Conservation (phyloP, 257 asterid genomes). For the Solanum tarijense region DNA sequence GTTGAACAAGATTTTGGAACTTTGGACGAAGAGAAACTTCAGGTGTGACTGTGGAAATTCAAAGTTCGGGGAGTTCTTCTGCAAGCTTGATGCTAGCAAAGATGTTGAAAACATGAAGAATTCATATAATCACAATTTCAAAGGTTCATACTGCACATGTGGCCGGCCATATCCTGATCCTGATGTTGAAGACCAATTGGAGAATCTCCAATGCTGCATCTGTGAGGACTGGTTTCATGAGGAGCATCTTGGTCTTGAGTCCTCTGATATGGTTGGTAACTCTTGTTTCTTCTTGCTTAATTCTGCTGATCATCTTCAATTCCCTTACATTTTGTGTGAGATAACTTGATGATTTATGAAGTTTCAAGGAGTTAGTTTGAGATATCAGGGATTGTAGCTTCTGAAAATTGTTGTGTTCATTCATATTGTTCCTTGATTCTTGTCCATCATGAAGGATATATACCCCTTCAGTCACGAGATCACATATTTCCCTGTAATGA, state of each 20-base stretch:
- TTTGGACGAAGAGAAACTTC: constrained; percentile 94
- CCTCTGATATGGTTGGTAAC: constrained; percentile 52
- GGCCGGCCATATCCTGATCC: constrained; percentile 93
- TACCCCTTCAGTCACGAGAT: not conserved
- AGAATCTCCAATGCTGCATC: constrained; percentile 91
- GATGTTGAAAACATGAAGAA: constrained; percentile 65
- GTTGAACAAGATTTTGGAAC: constrained; percentile 68
- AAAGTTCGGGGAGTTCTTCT: constrained; percentile 74
- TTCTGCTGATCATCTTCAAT: not conserved
- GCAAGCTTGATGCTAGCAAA: constrained; percentile 81
- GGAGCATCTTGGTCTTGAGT: constrained; percentile 74
- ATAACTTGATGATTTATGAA: not conserved
- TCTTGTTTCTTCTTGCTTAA: not conserved
- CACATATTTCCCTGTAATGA: not conserved
- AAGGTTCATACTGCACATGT: constrained; percentile 92
- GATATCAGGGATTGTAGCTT: not conserved
- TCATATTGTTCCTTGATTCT: not conserved
- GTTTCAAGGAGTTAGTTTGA: not conserved
- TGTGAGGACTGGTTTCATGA: constrained; percentile 99
- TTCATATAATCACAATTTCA: constrained; percentile 78
- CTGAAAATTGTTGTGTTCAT: not conserved
- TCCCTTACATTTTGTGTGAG: not conserved
- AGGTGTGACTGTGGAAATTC: constrained; percentile 99
- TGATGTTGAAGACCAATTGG: constrained; percentile 76
- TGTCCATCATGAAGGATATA: not conserved